A percentile compares a stretch with the other conserved stretches of the same genome.
These are phyloP conservation scores for Barnettozyma wickerhamii DNA, from an alignment of 805 yeast genomes.

Conservation along the genomic window DNA sequence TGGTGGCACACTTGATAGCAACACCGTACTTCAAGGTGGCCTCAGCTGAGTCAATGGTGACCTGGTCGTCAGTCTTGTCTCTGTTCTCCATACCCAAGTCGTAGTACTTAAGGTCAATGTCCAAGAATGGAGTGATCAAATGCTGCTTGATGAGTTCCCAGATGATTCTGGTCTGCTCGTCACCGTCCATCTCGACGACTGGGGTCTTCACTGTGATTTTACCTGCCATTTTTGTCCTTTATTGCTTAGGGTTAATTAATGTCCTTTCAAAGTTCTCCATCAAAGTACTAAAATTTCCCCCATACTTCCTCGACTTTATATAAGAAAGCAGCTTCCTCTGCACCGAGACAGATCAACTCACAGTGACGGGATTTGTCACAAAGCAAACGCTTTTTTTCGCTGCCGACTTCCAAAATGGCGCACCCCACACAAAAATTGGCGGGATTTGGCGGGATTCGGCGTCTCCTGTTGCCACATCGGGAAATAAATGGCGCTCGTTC, in stretches of 20 bases:
- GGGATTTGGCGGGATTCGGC: background rate
- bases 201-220: conserved; percentile 84
- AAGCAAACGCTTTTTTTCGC: background rate
- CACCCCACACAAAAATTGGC: background rate
- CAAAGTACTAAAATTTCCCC: no score
- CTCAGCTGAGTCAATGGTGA: conserved; percentile 83
- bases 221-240: conserved; percentile 11
- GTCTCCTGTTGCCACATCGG: no score
- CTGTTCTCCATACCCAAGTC: conserved; percentile 85
- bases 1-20: conserved; percentile 96
- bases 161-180: conserved; percentile 95
- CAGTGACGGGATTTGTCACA: background rate
- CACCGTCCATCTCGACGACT: conserved; percentile 96
- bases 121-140: conserved; percentile 78
- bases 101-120: conserved; percentile 86
- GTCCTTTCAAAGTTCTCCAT: no score
- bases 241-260: no score
- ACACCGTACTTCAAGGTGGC: conserved; percentile 88
- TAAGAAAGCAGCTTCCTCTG: background rate
- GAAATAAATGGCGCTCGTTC: no score
- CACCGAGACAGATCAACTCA: conserved; percentile 3
- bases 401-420: background rate
- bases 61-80: conserved; percentile 83
- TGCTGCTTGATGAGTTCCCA: conserved; percentile 89
- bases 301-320: no score